Evolutionary conservation across 1,284 basidiomycete species (phyloP).

Genomic region (Ceratobasidium sp.): DNA sequence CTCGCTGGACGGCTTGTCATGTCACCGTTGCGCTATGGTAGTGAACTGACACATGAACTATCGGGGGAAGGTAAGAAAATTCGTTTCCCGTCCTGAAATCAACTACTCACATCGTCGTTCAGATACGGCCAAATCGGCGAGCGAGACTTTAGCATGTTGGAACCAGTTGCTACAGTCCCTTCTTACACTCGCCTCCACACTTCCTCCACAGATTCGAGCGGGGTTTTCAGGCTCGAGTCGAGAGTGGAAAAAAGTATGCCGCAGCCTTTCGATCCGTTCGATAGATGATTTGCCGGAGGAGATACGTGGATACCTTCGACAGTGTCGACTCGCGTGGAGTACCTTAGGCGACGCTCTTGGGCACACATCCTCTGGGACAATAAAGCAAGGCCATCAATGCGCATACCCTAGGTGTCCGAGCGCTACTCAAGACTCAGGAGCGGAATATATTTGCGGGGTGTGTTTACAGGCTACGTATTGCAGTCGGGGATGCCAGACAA

Average conservation of each 20-base stretch:
- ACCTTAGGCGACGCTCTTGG: neutral
- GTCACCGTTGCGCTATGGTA: neutral
- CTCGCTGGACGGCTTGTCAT: neutral
- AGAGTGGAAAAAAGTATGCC: neutral
- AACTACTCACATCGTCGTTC: no score
- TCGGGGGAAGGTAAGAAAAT: neutral
- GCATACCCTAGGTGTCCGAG: slow-evolving; percentile 12
- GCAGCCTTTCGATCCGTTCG: neutral
- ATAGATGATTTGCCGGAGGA: neutral
- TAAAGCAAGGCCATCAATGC: neutral
- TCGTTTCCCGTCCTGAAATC: neutral
- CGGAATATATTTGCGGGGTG: neutral
- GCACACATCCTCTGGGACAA: neutral
- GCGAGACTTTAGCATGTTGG: neutral
- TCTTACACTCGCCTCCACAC: neutral
- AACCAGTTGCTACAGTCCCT: neutral
- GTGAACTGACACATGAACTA: neutral
- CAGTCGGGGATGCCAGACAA: neutral
- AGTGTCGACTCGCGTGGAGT: neutral
- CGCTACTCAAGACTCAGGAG: neutral
- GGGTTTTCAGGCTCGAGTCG: neutral
- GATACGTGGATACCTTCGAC: neutral
- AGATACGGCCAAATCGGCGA: neutral
- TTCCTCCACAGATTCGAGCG: neutral
- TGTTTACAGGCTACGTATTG: slow-evolving; percentile 4